phyloP scores from a whole-genome alignment of 129 eudicot genomes.

The Flaveria ramosissima region DNA sequence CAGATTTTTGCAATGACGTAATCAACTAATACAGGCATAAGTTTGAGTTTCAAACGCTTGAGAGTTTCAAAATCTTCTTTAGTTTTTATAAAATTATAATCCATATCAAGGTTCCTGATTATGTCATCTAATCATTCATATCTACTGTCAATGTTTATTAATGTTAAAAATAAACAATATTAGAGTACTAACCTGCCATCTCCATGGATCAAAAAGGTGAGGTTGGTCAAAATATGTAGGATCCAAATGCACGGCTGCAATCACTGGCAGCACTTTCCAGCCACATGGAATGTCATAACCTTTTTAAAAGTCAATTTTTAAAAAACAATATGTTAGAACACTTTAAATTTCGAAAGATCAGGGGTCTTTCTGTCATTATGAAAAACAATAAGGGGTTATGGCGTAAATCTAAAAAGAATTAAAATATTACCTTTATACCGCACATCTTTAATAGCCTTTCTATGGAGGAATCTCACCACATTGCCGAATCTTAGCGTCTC shows the following conservation, averaged over 20 bases:
- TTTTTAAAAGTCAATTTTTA: slow-evolving; percentile 39
- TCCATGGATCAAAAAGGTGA: slow-evolving; percentile 89
- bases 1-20: neutral
- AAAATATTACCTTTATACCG: slow-evolving; percentile 69
- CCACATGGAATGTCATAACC: slow-evolving; percentile 99
- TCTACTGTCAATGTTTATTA: neutral
- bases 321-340: neutral
- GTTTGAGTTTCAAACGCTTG: neutral
- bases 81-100: no score
- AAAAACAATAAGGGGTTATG: slow-evolving; percentile 7
- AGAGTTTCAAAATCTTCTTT: neutral
- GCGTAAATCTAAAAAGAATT: neutral
- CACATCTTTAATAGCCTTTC: slow-evolving; percentile 92
- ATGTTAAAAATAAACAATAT: neutral
- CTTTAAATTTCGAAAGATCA: neutral
- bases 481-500: slow-evolving; percentile 94
- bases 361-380: slow-evolving; percentile 18
- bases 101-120: no score
- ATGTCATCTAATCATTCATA: neutral
- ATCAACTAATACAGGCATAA: neutral
- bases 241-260: slow-evolving; percentile 99
- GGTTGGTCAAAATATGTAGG: slow-evolving; percentile 83
- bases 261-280: slow-evolving; percentile 98
- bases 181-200: slow-evolving; percentile 84
- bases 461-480: slow-evolving; percentile 95